Conservation (phyloP, 768 basidiomycete species). For the Rhizopogon vinicolor region DNA sequence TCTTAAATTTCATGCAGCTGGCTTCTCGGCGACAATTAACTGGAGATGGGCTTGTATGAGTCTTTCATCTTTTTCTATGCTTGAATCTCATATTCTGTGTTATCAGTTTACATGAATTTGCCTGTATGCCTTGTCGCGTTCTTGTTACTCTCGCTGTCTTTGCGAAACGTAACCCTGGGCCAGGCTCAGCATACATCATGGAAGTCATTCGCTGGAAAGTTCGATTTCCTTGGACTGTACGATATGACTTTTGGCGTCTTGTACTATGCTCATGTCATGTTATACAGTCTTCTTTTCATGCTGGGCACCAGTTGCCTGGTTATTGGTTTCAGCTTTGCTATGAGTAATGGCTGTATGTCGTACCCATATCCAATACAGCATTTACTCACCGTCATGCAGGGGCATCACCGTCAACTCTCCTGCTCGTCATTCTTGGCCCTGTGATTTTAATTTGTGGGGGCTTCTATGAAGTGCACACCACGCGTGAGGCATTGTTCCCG, state of each 20-base stretch:
- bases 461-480: slow-evolving; percentile 63
- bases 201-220: slow-evolving; percentile 45
- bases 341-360: slow-evolving; percentile 60
- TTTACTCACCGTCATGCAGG: slow-evolving; percentile 38
- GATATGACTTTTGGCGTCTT: slow-evolving; percentile 24
- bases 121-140: slow-evolving; percentile 65
- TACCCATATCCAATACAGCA: slow-evolving; percentile 1
- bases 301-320: slow-evolving; percentile 67
- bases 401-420: slow-evolving; percentile 56
- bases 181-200: slow-evolving; percentile 49
- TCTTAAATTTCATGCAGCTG: slow-evolving; percentile 23
- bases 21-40: slow-evolving; percentile 31
- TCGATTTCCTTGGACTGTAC: slow-evolving; percentile 80
- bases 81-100: slow-evolving; percentile 13
- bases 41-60: slow-evolving; percentile 87
- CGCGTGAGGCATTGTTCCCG: slow-evolving; percentile 70
- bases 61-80: slow-evolving; percentile 10
- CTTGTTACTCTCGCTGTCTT: slow-evolving; percentile 52
- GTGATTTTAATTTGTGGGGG: slow-evolving; percentile 53
- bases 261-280: slow-evolving; percentile 15
- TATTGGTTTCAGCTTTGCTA: slow-evolving; percentile 77
- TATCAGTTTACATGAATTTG: slow-evolving; percentile 76
- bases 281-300: slow-evolving; percentile 65
- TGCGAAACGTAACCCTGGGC: slow-evolving; percentile 50
- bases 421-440: slow-evolving; percentile 53